Base-by-base conservation (phyloP, 2,329 filamentous ascomycete species). In the Fusarium concolor region DNA sequence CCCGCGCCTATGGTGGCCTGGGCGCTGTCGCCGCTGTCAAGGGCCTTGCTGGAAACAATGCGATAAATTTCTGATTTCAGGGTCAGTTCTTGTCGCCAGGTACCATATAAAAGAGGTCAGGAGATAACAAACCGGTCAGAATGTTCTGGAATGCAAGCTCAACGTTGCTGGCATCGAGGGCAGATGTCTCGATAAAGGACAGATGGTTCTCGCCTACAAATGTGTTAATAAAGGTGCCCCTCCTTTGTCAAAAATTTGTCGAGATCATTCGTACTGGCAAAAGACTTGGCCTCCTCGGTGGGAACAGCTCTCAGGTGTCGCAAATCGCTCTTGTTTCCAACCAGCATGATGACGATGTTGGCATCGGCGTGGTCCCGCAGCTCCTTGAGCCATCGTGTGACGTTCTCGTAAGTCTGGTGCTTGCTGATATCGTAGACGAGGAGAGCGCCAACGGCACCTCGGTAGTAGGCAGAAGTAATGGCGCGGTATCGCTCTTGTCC, bases 321-420 rank as follows among this genome's bases (percentile, higher is more conserved):
- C 91, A 98, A 92, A 97, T 99, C 96, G 82, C 94, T 98, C 92
- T 99, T 99, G 90, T 99, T 99, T 81, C 96, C 96, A 57, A 98
- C 96, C 76, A 99, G 86, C 96, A 99, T 99, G 80, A 99, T 99
- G 76, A 99, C 94, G 76, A 98, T 97, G 85, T 98, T 98, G 76
- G 94, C 94, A 80, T 99, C 96, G 75, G 96, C 96, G 82, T 99
- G 94, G 79, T 97, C 96, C 76, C 96, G 90, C 78, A 99, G 87
- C 86, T 99, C 96, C 86, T 98, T 99, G 85, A 99, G 85, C 96
- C 96, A 99, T 83, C 96, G 89, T 72, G 94, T 97, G 77, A 99
- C 96, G 80, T 98, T 98, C 84, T 98, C 95, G 82, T 97, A 98
- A 72, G 96, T 98, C 85, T 97, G 94, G 83, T 97, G 94, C 88